Conservation (phyloP, 371 early-diverging fungal genomes). For the Mortierella sp. region DNA sequence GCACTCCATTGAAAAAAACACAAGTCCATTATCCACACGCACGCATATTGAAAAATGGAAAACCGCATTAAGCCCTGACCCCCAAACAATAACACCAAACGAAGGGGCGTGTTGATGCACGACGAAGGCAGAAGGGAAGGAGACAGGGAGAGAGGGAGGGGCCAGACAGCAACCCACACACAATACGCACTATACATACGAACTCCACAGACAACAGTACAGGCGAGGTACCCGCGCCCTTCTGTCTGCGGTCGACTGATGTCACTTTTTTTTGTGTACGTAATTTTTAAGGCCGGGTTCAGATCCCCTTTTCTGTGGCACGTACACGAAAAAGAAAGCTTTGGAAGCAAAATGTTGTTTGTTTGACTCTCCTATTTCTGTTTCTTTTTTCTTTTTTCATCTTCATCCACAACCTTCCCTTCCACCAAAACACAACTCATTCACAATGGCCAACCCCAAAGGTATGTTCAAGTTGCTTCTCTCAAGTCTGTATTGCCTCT, state of each 20-base stretch:
- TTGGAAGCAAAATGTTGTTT: conserved; percentile 24
- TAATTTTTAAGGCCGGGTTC: neutral
- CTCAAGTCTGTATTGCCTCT: neutral
- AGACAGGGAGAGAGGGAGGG: neutral
- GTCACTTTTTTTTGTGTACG: neutral
- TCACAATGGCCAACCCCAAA: conserved; percentile 43
- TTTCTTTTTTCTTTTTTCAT: conserved; percentile 16
- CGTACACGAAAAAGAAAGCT: conserved; percentile 16
- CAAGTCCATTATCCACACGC: too few relatives aligned
- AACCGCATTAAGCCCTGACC: too few relatives aligned
- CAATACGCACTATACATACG: too few relatives aligned
- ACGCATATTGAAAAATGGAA: too few relatives aligned
- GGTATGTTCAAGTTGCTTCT: conserved; percentile 16
- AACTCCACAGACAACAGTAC: neutral
- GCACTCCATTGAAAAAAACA: neutral
- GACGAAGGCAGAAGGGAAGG: neutral
- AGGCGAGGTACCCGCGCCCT: neutral
- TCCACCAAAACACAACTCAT: conserved; percentile 13
- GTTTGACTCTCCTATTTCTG: neutral
- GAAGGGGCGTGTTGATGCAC: neutral
- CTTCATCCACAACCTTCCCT: conserved; percentile 9
- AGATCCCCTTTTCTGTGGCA: neutral
- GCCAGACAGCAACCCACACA: neutral
- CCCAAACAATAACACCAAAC: too few relatives aligned
- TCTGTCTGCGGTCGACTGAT: neutral